Percentiles rank a stretch among this genome's conserved stretches.
These are phyloP conservation scores for Botryotinia globosa DNA, from an alignment of 2,329 filamentous ascomycete genomes.

Conservation along the genomic window DNA sequence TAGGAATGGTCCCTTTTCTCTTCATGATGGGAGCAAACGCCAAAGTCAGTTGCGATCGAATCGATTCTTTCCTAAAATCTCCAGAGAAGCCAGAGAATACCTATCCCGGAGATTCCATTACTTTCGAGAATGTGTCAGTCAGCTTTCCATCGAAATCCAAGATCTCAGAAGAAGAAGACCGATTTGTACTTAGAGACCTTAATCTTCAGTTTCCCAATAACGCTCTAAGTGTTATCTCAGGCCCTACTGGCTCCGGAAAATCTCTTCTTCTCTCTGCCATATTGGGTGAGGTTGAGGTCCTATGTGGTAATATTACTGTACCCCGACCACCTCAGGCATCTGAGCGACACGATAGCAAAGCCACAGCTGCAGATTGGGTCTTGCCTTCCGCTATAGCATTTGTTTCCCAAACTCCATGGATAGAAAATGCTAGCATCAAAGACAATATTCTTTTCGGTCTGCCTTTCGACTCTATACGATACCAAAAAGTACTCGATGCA, in stretches of 20 bases:
- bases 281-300: conserved; percentile 68
- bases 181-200: conserved; percentile 64
- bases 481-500: conserved; percentile 64
- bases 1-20: conserved; percentile 68
- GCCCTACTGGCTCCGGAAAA: conserved; percentile 75
- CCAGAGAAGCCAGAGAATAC: conserved; percentile 58
- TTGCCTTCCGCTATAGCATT: conserved; percentile 66
- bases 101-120: conserved; percentile 56
- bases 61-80: conserved; percentile 64
- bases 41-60: conserved; percentile 66
- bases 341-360: conserved; percentile 59
- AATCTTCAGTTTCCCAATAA: conserved; percentile 63
- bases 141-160: conserved; percentile 68
- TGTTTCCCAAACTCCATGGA: conserved; percentile 77
- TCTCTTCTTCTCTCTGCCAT: conserved; percentile 70
- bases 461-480: conserved; percentile 63
- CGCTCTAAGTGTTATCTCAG: conserved; percentile 70
- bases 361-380: conserved; percentile 61
- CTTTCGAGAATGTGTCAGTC: conserved; percentile 63
- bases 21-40: conserved; percentile 67
- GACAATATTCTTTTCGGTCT: conserved; percentile 77
- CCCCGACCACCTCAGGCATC: conserved; percentile 49
- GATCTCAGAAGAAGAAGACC: conserved; percentile 51
- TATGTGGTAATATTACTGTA: conserved; percentile 58
- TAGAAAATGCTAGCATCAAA: conserved; percentile 73